Base-by-base conservation (phyloP, 805 yeast species). In the Candida germanica region DNA sequence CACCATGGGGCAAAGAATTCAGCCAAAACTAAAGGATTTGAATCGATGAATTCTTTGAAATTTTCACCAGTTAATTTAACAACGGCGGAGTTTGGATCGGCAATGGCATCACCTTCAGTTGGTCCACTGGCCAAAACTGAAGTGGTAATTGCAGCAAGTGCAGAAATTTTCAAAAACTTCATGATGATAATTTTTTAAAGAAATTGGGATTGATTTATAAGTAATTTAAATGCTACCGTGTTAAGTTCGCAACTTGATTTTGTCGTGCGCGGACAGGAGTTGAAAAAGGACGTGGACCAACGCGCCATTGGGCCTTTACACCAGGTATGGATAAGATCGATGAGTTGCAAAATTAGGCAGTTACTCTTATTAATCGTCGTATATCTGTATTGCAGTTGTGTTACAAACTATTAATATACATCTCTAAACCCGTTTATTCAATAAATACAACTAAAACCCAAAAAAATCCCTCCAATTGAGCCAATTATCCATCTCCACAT, bases 1-100 rank as follows among this genome's bases (percentile, higher is more conserved):
- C 97, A 89, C 97, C 98, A 91, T 58, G 97, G 95, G 12, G 95
- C 95, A 59, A 82, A 87, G 64, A 87, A 87, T 64, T 87, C 95
- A 14, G 91, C 83, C 44, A 87, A 66, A 15, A 87, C 94, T 48
- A 89, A 71, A 23, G 87, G 84, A 67, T 89, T 83, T 38, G 73
- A 77, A 32, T 66, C 62, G 46, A 91, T 63, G 61, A 85, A 87
- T 11, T 70, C 59, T 39, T 75, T 74, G 58, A 86, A 91, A 40
- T 73, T 74, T 25, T 72, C 79, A 14, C 80, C 64, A 25, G 84
- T 76, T 46, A 91, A 75, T 58, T 84, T 79, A 48, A 87, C 87
- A 31, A 91, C 98, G 22, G 89, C 93, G 29, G 95, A 83, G 55
- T 84, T 87, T 41, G 80, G 81, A 43, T 83, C 80, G 23, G 94